Conservation (phyloP, 1,139 yeast species). For the Protomyces arabidopsidicola region DNA sequence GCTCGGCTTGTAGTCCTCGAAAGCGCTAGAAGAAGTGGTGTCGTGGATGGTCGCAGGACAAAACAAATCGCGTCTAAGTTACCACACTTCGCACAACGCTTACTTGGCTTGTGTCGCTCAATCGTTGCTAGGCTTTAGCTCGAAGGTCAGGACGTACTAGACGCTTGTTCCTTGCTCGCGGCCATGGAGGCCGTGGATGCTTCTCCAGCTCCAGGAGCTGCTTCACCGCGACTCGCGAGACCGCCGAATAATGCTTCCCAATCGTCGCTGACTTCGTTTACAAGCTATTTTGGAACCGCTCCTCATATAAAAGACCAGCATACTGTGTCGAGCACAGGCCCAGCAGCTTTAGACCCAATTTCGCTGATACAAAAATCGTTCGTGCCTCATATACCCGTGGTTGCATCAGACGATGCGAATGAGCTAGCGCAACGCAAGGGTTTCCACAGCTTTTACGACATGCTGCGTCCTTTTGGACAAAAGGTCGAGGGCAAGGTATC, state of each 20-base stretch:
- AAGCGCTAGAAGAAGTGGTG: no score
- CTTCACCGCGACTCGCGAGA: not conserved
- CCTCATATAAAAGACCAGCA: not conserved
- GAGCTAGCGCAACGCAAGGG: conserved; percentile 44
- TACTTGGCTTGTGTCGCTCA: not conserved
- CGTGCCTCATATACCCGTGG: conserved; percentile 56
- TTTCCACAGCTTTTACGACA: conserved; percentile 42
- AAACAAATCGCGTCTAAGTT: no score
- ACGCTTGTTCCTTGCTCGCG: no score
- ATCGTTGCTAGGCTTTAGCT: not conserved
- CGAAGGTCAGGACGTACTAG: no score
- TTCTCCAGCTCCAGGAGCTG: not conserved
- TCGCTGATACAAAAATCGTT: conserved; percentile 37
- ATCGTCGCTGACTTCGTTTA: conserved; percentile 15
- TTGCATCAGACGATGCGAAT: conserved; percentile 53
- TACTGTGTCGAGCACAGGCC: not conserved
- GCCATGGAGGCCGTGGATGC: no score
- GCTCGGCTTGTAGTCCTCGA: no score
- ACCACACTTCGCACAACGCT: no score
- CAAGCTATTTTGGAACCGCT: conserved; percentile 18
- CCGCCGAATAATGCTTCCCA: not conserved
- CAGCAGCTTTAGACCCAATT: not conserved
- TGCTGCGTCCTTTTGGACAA: conserved; percentile 46
- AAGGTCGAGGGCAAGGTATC: conserved; percentile 43
- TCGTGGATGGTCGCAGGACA: no score